phyloP scores from a whole-genome alignment of 345 rosid genomes.

The Cardamine occulta region DNA sequence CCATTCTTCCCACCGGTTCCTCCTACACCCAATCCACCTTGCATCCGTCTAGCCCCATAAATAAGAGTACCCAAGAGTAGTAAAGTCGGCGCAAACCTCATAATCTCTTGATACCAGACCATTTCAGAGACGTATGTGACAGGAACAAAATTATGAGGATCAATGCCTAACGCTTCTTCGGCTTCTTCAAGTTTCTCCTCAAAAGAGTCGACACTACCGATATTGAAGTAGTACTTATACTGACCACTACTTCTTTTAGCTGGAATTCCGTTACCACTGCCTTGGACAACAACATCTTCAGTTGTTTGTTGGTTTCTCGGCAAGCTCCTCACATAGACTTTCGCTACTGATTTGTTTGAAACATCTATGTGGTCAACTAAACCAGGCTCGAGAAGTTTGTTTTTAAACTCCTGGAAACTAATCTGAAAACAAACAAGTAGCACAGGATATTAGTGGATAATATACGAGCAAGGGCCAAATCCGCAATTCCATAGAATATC shows the following conservation, averaged over 20 bases:
- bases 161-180: constrained; percentile 75
- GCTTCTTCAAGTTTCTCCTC: constrained; percentile 97
- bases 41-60: constrained; percentile 79
- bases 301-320: constrained; percentile 49
- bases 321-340: constrained; percentile 72
- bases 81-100: constrained; percentile 81
- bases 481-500: background rate
- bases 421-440: constrained; percentile 55
- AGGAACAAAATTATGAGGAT: constrained; percentile 78
- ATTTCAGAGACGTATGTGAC: constrained; percentile 78
- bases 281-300: constrained; percentile 50
- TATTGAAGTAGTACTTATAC: constrained; percentile 76
- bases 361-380: constrained; percentile 91
- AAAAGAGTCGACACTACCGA: constrained; percentile 90
- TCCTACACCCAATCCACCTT: constrained; percentile 84
- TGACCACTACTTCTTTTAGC: constrained; percentile 59
- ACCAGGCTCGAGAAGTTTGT: constrained; percentile 94
- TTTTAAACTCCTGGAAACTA: constrained; percentile 96
- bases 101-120: constrained; percentile 76
- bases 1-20: constrained; percentile 82
- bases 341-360: constrained; percentile 87
- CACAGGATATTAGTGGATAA: constrained; percentile 2
- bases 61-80: constrained; percentile 72
- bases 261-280: constrained; percentile 45
- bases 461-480: background rate